phyloP scores from a whole-genome alignment of 148 eudicot genomes.

The Fagopyrum homotropicum region DNA sequence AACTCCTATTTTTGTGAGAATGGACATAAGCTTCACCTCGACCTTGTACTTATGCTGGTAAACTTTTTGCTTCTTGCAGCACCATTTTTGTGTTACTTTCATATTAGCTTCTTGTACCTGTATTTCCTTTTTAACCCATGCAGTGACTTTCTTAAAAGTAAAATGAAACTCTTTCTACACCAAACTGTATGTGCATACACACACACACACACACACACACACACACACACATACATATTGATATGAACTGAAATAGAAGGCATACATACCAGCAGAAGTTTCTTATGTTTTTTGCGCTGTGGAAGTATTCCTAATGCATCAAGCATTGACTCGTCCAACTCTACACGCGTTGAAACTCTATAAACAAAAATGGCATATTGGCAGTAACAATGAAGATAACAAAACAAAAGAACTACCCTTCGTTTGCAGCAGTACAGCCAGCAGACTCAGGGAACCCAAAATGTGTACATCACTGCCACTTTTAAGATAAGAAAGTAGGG shows the following conservation, averaged over 20 bases:
- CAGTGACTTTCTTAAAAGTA: not conserved
- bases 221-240: too few relatives aligned
- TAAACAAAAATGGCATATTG: constrained; percentile 17
- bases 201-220: too few relatives aligned
- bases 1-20: not conserved
- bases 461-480: constrained; percentile 67
- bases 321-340: constrained; percentile 90
- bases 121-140: not conserved
- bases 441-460: constrained; percentile 68
- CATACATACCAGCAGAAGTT: constrained; percentile 73
- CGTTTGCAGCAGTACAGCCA: constrained; percentile 83
- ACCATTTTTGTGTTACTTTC: not conserved
- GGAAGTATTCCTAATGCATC: constrained; percentile 98
- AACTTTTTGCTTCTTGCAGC: not conserved
- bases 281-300: constrained; percentile 87
- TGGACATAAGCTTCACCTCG: not conserved
- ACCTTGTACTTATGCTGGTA: not conserved
- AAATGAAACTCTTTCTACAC: not conserved
- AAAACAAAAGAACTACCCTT: constrained; percentile 49
- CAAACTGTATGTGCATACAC: not conserved
- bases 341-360: constrained; percentile 31
- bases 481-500: constrained; percentile 62
- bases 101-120: not conserved
- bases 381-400: constrained; percentile 13
- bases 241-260: not conserved